phyloP scores from a whole-genome alignment of 1,284 basidiomycete species.

The Malassezia equina region DNA sequence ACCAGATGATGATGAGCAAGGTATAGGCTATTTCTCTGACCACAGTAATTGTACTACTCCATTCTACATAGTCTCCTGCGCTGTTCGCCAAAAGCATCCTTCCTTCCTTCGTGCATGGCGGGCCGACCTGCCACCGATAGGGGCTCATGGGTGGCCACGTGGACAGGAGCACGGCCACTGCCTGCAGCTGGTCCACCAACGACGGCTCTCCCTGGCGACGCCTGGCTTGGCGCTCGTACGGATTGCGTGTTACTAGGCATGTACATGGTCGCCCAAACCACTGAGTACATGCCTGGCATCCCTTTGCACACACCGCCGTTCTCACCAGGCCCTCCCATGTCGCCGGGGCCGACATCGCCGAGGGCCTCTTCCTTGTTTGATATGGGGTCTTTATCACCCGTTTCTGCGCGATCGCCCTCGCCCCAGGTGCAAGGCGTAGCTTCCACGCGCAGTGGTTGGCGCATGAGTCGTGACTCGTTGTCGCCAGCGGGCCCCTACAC shows the following conservation, averaged over 20 bases:
- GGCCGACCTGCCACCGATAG: too few species aligned
- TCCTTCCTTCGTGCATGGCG: too few species aligned
- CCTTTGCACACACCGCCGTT: background rate
- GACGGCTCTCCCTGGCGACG: background rate
- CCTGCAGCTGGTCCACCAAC: background rate
- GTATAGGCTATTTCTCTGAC: background rate
- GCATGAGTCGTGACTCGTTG: constrained; percentile 31
- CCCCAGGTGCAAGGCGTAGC: background rate
- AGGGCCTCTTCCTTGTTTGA: background rate
- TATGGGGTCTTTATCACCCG: background rate
- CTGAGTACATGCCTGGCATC: background rate
- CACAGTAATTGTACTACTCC: background rate
- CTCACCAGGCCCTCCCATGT: background rate
- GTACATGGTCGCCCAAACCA: background rate
- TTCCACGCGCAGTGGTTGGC: constrained; percentile 14
- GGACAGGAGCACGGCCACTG: background rate
- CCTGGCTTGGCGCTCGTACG: background rate
- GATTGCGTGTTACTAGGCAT: background rate
- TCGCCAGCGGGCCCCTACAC: constrained; percentile 53
- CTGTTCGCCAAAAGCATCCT: background rate
- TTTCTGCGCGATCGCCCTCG: background rate
- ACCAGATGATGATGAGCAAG: constrained; percentile 46
- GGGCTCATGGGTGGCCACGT: background rate
- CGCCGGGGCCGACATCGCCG: background rate
- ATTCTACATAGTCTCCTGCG: background rate